Percentiles rank a stretch among this genome's conserved stretches.
These are phyloP conservation scores for Apophysomyces trapeziformis DNA, from an alignment of 371 early-diverging fungal genomes.

Conservation along the genomic window DNA sequence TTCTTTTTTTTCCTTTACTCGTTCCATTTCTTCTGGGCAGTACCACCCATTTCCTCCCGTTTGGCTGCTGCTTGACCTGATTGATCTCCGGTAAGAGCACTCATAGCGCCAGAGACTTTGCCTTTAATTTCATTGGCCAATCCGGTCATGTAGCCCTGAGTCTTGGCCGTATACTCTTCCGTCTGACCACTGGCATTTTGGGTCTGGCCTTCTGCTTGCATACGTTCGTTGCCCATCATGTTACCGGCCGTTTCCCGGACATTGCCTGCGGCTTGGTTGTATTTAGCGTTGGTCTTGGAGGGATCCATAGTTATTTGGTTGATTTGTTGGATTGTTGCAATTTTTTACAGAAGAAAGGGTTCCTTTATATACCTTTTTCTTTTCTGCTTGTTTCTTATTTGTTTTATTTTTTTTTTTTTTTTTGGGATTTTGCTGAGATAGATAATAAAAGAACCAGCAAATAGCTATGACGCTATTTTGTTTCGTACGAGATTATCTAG, in stretches of 20 bases:
- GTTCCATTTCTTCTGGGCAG: slow-evolving; percentile 30
- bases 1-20: slow-evolving; percentile 14
- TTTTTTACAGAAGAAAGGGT: no score
- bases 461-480: slow-evolving; percentile 14
- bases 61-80: slow-evolving; percentile 22
- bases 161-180: slow-evolving; percentile 36
- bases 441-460: background rate
- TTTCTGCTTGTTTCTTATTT: no score
- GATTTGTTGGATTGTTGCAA: background rate
- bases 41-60: slow-evolving; percentile 26
- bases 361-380: no score
- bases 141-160: slow-evolving; percentile 30
- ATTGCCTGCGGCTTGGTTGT: slow-evolving; percentile 45
- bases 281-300: slow-evolving; percentile 29
- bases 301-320: background rate
- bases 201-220: slow-evolving; percentile 46
- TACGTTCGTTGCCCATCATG: slow-evolving; percentile 37
- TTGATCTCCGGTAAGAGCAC: slow-evolving; percentile 32
- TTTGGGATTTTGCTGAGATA: background rate
- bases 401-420: background rate
- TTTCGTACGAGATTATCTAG: slow-evolving; percentile 27
- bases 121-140: slow-evolving; percentile 30
- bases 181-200: slow-evolving; percentile 43
- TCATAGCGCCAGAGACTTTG: slow-evolving; percentile 34
- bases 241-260: slow-evolving; percentile 48